Conservation (phyloP, 2,329 filamentous ascomycete species). For the Diaporthe longicolla region DNA sequence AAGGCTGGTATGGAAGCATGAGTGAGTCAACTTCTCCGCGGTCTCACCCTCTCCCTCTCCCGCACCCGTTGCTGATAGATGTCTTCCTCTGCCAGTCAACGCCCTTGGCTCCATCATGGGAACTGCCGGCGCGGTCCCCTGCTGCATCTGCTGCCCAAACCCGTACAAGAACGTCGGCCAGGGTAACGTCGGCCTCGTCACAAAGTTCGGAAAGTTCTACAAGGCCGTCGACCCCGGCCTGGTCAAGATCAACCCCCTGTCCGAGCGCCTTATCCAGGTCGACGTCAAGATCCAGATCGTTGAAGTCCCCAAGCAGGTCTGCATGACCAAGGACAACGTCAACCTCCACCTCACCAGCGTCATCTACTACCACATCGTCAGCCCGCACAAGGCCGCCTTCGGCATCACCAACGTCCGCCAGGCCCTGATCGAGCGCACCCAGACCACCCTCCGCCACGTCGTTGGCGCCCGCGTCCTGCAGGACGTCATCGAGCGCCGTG, state of each 20-base stretch:
- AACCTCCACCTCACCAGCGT: conserved; percentile 94
- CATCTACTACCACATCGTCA: conserved; percentile 98
- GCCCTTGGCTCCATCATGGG: conserved; percentile 81
- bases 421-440: conserved; percentile 97
- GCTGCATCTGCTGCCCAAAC: conserved; percentile 93
- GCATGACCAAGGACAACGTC: conserved; percentile 99
- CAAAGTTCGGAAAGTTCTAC: conserved; percentile 95
- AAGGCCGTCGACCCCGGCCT: conserved; percentile 96
- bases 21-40: conserved; percentile 67
- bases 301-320: conserved; percentile 94
- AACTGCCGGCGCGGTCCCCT: conserved; percentile 87
- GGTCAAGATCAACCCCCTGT: conserved; percentile 96
- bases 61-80: not conserved
- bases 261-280: conserved; percentile 89
- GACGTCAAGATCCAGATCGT: conserved; percentile 99
- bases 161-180: conserved; percentile 94
- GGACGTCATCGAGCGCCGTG: conserved; percentile 97
- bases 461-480: conserved; percentile 95
- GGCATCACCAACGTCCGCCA: conserved; percentile 95
- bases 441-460: conserved; percentile 97
- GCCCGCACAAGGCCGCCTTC: conserved; percentile 96
- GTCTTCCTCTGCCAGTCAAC: conserved; percentile 68
- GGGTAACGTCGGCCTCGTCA: conserved; percentile 95
- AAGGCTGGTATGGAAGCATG: conserved; percentile 93
- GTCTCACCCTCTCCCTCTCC: not conserved